phyloP scores from a whole-genome alignment of 768 basidiomycete species.

The Lepiota brunneoincarnata region DNA sequence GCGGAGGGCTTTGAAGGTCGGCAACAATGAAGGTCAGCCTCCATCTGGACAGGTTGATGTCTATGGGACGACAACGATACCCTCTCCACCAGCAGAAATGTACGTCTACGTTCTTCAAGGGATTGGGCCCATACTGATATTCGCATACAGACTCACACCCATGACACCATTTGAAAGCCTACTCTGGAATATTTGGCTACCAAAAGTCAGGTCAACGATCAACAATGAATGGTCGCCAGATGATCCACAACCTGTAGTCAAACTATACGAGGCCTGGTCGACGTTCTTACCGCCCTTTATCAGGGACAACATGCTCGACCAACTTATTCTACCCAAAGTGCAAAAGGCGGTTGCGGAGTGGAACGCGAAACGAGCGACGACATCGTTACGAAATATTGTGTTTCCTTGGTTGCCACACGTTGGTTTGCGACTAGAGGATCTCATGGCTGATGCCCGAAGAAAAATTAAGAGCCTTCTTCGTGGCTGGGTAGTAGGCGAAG shows the following conservation, averaged over 20 bases:
- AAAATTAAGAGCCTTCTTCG: constrained; percentile 81
- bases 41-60: constrained; percentile 48
- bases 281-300: constrained; percentile 87
- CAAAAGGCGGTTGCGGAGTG: constrained; percentile 82
- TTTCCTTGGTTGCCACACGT: constrained; percentile 96
- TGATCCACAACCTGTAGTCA: constrained; percentile 71
- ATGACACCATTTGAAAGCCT: constrained; percentile 98
- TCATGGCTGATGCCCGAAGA: constrained; percentile 85
- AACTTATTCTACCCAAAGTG: constrained; percentile 92
- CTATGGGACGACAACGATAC: constrained; percentile 47
- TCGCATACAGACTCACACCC: constrained; percentile 42
- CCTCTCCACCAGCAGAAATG: constrained; percentile 35
- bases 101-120: not conserved
- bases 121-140: constrained; percentile 10
- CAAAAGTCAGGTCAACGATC: constrained; percentile 87
- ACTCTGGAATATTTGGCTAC: constrained; percentile 94
- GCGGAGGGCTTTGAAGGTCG: constrained; percentile 66
- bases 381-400: constrained; percentile 73
- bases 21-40: constrained; percentile 38
- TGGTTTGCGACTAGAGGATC: constrained; percentile 75
- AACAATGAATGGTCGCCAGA: constrained; percentile 93
- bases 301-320: constrained; percentile 92
- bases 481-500: constrained; percentile 69
- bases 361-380: constrained; percentile 58
- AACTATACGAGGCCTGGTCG: constrained; percentile 86